phyloP scores from a whole-genome alignment of 73 alveolate species.

The Paramecium pentaurelia region DNA sequence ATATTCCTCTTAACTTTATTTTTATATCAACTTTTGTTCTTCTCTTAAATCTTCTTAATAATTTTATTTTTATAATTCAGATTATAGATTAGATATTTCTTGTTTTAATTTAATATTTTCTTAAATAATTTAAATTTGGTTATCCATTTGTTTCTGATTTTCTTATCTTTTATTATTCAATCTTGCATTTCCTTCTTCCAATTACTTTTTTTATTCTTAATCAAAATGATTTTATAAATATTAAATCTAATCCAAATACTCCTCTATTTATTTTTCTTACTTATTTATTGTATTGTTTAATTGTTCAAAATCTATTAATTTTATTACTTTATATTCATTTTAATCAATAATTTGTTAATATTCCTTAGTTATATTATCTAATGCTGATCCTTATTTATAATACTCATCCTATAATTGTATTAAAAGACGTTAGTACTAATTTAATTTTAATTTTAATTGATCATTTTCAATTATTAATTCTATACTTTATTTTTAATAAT shows the following conservation, averaged over 20 bases:
- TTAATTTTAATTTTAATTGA: background rate
- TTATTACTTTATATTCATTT: background rate
- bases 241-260: background rate
- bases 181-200: background rate
- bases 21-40: background rate
- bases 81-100: background rate
- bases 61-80: background rate
- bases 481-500: background rate
- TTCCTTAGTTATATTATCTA: background rate
- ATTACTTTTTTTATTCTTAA: background rate
- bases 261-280: background rate
- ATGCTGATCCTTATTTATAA: background rate
- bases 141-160: background rate
- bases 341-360: background rate
- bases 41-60: background rate
- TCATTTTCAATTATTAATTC: background rate
- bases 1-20: background rate
- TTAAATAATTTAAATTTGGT: background rate
- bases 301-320: background rate
- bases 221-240: background rate
- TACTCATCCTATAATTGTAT: background rate
- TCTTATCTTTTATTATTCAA: background rate
- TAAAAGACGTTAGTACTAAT: background rate
- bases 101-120: background rate
- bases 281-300: background rate